Conservation (phyloP, 768 basidiomycete genomes). For the Pleurotus giganteus region DNA sequence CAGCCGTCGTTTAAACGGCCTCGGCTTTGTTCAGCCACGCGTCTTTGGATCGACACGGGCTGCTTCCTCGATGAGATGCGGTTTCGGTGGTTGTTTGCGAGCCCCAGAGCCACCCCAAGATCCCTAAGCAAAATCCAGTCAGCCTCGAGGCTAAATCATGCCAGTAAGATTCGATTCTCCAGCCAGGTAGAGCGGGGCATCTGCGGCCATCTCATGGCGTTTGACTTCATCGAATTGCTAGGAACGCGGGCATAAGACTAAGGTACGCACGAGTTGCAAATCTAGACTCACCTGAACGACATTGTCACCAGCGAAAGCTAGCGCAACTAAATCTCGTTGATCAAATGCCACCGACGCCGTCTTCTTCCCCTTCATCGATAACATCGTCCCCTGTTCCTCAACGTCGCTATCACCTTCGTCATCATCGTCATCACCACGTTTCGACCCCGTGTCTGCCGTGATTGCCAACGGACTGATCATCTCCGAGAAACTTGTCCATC, state of each 20-base stretch:
- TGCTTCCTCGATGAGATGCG: constrained; percentile 75
- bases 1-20: too few species aligned
- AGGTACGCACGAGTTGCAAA: not conserved
- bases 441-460: constrained; percentile 40
- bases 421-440: constrained; percentile 39
- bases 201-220: constrained; percentile 76
- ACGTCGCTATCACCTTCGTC: constrained; percentile 64
- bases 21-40: constrained; percentile 82
- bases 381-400: constrained; percentile 61
- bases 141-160: constrained; percentile 2
- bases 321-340: constrained; percentile 90
- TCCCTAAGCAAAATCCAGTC: constrained; percentile 50
- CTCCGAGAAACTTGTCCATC: constrained; percentile 46
- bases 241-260: constrained; percentile 1
- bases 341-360: constrained; percentile 66
- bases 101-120: constrained; percentile 87
- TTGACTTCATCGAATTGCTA: constrained; percentile 90
- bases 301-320: constrained; percentile 96
- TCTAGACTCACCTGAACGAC: constrained; percentile 72
- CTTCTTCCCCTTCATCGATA: constrained; percentile 43
- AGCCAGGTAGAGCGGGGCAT: constrained; percentile 91
- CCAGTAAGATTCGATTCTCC: constrained; percentile 55
- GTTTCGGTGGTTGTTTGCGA: constrained; percentile 54
- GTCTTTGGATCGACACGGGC: constrained; percentile 76
- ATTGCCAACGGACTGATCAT: constrained; percentile 30